Evolutionary conservation across 768 basidiomycete species (phyloP), one percentile per base, ranked within the genome.

Genomic region (Cystofilobasidium ferigula): DNA sequence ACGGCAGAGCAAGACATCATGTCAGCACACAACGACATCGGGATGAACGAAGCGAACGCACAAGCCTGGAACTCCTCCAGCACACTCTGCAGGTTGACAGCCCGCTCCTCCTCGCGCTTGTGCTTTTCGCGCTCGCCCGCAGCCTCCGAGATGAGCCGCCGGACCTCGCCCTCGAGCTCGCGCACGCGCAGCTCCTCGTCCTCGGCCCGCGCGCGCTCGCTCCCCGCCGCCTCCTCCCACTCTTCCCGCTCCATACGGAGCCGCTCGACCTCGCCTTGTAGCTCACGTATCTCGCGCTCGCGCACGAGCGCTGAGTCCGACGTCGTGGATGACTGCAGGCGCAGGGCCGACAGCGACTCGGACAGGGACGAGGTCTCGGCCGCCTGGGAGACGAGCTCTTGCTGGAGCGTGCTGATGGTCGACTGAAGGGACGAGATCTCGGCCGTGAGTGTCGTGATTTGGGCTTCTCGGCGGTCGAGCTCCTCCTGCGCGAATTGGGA

Each of bases 401-500:
- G 72, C 73, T 88, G 86, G 42, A 98, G 81, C 10, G 89, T 86
- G 62, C 87, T 84, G 34, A 95, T 78, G 0, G 89, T 88, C 35
- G 76, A 73, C 10, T 78, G 74, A 20, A 92, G 79, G 72, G 89
- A 85, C 8, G 88, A 86, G 72, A 86, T 88, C 73, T 90, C 85
- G 2, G 81, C 82, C 2, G 82, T 85, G 32, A 99, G 78, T 67
- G 85, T 83, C 65, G 87, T 87, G 38, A 95, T 82, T 40, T 86
- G 81, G 71, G 88, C 85, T 73, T 92, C 92, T 69, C 89, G 82
- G 69, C 91, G 82, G 80, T 98, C 95, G 48, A 99, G 86, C 81
- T 98, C 95, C 84, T 98, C 95, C 94, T 99, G 79, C 63, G n/a
- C 71, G 22, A n/a, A n/a, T n/a, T n/a, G n/a, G n/a, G n/a, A n/a